Evolutionary conservation across 2,329 filamentous ascomycete genomes (phyloP).

Genomic region (Pseudocercospora pini-densiflorae): DNA sequence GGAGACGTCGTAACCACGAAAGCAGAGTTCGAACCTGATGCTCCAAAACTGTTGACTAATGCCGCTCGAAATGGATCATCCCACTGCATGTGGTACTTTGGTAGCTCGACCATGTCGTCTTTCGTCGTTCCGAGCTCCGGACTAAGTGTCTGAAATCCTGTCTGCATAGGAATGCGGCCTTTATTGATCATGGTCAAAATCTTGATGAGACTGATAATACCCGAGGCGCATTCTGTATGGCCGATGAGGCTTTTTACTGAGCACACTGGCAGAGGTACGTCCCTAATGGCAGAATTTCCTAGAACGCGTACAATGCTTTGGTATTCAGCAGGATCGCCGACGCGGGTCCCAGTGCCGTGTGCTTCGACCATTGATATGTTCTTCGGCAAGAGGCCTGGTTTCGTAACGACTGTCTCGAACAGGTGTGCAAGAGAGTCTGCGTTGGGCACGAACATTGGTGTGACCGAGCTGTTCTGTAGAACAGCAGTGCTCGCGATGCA

Average conservation of each 20-base stretch:
- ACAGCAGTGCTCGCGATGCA: slow-evolving; percentile 33
- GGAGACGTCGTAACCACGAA: slow-evolving; percentile 13
- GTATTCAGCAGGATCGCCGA: slow-evolving; percentile 22
- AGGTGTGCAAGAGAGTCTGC: slow-evolving; percentile 8
- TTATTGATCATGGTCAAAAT: slow-evolving; percentile 42
- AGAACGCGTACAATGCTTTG: slow-evolving; percentile 12
- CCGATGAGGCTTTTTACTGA: slow-evolving; percentile 43
- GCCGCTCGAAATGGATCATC: slow-evolving; percentile 3
- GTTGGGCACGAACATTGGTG: slow-evolving; percentile 33
- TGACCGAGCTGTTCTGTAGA: slow-evolving; percentile 35
- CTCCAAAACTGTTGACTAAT: slow-evolving; percentile 45
- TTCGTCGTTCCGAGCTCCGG: slow-evolving; percentile 14
- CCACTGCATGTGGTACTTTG: slow-evolving; percentile 13
- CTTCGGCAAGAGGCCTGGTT: slow-evolving; percentile 22
- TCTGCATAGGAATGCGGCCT: slow-evolving; percentile 38
- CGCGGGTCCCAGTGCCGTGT: slow-evolving; percentile 24
- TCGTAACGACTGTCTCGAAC: neutral
- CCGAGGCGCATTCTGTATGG: slow-evolving; percentile 43
- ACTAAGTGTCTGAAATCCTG: slow-evolving; percentile 16
- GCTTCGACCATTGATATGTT: slow-evolving; percentile 19
- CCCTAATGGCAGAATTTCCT: neutral
- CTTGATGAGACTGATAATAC: slow-evolving; percentile 41
- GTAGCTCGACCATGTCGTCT: slow-evolving; percentile 5
- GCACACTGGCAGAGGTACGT: slow-evolving; percentile 33
- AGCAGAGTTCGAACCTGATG: slow-evolving; percentile 43